Percentiles rank a stretch among this genome's conserved stretches.
phyloP scores from a whole-genome alignment of 495 filamentous ascomycete genomes.

The Neurospora cerealis region DNA sequence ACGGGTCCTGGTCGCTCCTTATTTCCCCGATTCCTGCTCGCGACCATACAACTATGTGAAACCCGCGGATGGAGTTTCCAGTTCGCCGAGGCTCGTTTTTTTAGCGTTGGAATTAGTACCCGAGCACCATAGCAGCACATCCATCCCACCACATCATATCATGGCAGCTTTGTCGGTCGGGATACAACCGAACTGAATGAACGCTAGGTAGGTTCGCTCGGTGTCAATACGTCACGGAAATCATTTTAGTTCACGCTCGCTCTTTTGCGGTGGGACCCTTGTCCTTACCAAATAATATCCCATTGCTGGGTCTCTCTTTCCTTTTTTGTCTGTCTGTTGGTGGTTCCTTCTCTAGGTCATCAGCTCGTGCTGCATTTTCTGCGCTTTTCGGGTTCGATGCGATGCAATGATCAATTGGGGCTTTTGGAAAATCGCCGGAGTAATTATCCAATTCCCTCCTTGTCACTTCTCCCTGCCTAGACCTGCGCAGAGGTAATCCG shows the following conservation, averaged over 20 bases:
- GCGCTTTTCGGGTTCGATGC: neutral
- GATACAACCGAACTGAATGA: neutral
- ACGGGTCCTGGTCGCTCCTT: neutral
- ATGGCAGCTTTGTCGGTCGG: neutral
- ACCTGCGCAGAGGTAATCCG: neutral
- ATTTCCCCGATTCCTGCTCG: neutral
- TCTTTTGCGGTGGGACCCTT: neutral
- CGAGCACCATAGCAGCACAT: neutral
- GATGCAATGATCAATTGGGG: neutral
- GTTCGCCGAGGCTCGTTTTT: neutral
- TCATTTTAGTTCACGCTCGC: neutral
- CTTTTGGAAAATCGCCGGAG: neutral
- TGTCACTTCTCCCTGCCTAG: neutral
- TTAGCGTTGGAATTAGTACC: neutral
- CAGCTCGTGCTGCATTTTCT: neutral
- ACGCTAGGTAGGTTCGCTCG: neutral
- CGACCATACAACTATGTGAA: neutral
- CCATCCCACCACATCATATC: neutral
- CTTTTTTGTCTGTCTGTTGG: neutral
- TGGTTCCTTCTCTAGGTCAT: neutral
- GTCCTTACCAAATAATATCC: neutral
- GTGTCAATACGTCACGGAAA: neutral
- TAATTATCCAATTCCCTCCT: neutral
- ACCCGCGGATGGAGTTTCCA: neutral
- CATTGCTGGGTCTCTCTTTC: neutral